Conservation (phyloP, 1,284 basidiomycete genomes). For the Apiotrichum siamense region DNA sequence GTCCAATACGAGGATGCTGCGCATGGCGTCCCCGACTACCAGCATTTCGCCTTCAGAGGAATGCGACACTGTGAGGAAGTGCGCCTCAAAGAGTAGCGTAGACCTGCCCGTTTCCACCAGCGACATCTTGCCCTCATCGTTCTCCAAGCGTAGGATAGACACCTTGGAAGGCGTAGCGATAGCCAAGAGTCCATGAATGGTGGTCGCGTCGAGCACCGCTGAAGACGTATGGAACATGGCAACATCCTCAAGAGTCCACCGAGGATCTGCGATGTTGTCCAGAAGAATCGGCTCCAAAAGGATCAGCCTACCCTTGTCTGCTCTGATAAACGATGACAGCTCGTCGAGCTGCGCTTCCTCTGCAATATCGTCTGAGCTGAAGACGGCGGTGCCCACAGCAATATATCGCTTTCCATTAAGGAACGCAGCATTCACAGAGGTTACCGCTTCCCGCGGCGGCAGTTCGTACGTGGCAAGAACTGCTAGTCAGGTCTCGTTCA, state of each 20-base stretch:
- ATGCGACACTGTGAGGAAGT: slow-evolving; percentile 44
- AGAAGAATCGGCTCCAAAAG: slow-evolving; percentile 23
- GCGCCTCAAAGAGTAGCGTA: slow-evolving; percentile 74
- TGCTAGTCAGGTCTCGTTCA: slow-evolving; percentile 11
- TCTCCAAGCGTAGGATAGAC: slow-evolving; percentile 24
- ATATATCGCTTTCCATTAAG: slow-evolving; percentile 33
- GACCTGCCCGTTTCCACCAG: slow-evolving; percentile 56
- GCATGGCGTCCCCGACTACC: slow-evolving; percentile 71
- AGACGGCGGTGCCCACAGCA: slow-evolving; percentile 40
- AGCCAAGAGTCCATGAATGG: slow-evolving; percentile 49
- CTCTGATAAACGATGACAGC: slow-evolving; percentile 15
- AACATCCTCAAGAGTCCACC: slow-evolving; percentile 22
- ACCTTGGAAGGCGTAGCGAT: slow-evolving; percentile 64
- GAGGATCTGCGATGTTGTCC: background rate
- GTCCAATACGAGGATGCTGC: slow-evolving; percentile 68
- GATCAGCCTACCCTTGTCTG: slow-evolving; percentile 37
- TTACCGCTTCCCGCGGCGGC: slow-evolving; percentile 28
- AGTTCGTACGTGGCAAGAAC: slow-evolving; percentile 26
- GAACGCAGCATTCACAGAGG: slow-evolving; percentile 23
- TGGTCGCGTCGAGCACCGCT: slow-evolving; percentile 8
- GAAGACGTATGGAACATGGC: slow-evolving; percentile 20
- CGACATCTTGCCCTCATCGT: background rate
- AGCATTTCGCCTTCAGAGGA: slow-evolving; percentile 49
- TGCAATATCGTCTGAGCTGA: slow-evolving; percentile 25
- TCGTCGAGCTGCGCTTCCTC: slow-evolving; percentile 25